phyloP scores from a whole-genome alignment of 306 rosid species.

The Glycine soja region DNA sequence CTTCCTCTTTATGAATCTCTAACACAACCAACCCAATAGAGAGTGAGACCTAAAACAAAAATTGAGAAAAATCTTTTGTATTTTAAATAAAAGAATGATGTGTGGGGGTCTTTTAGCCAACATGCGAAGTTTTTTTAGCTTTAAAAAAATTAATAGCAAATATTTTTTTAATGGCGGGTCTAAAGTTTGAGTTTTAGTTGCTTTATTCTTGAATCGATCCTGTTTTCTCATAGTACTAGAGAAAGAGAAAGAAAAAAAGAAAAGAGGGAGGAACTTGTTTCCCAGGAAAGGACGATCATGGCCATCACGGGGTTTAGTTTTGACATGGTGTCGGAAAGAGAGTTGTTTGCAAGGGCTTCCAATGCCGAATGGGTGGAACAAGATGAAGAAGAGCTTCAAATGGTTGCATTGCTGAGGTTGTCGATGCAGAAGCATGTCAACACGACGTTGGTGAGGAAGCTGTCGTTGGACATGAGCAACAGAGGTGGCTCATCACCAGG shows the following conservation, averaged over 20 bases:
- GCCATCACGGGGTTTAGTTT: slow-evolving; percentile 67
- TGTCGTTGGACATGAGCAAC: background rate
- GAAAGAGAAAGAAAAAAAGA: too few relatives aligned
- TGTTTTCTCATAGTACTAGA: background rate
- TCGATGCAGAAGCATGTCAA: slow-evolving; percentile 59
- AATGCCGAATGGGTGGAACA: slow-evolving; percentile 71
- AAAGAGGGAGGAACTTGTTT: background rate
- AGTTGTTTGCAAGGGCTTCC: slow-evolving; percentile 62
- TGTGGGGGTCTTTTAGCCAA: too few relatives aligned
- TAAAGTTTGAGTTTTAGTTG: too few relatives aligned
- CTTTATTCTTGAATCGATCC: too few relatives aligned
- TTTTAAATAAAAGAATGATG: too few relatives aligned
- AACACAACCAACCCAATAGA: too few relatives aligned
- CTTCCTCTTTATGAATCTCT: background rate
- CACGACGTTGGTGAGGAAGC: slow-evolving; percentile 55
- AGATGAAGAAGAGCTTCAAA: slow-evolving; percentile 74
- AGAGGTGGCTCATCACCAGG: background rate
- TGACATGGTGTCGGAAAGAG: slow-evolving; percentile 42
- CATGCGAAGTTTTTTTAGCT: too few relatives aligned
- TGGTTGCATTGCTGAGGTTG: slow-evolving; percentile 70
- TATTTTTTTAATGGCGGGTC: too few relatives aligned
- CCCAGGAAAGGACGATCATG: too few relatives aligned
- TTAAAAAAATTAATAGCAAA: too few relatives aligned
- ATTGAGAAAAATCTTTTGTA: too few relatives aligned
- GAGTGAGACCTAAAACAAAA: too few relatives aligned